Evolutionary conservation across 805 yeast genomes (phyloP).

Genomic region (Candida schatavii): DNA sequence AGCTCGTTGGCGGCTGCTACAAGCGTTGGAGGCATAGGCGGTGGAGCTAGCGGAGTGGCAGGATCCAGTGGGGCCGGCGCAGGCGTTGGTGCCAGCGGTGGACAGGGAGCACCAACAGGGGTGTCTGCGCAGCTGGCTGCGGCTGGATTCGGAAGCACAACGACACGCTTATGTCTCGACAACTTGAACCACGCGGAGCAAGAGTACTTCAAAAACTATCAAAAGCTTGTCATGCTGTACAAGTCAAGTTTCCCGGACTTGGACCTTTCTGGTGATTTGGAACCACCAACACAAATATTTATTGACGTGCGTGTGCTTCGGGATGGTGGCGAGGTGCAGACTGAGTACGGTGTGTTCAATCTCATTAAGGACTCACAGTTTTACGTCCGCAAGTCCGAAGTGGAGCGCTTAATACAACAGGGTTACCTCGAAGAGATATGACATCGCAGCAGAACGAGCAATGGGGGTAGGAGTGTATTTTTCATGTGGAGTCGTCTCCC

Average conservation of each 20-base stretch:
- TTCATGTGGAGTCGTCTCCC: too few relatives aligned
- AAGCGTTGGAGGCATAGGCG: too few relatives aligned
- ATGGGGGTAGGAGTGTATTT: too few relatives aligned
- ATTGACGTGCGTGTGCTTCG: conserved; percentile 90
- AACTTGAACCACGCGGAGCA: conserved; percentile 75
- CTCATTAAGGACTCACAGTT: conserved; percentile 91
- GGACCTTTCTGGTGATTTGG: conserved; percentile 84
- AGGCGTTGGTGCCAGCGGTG: background rate
- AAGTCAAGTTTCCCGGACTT: conserved; percentile 79
- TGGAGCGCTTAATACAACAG: conserved; percentile 89
- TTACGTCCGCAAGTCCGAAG: conserved; percentile 91
- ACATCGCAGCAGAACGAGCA: too few relatives aligned
- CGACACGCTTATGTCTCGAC: conserved; percentile 34
- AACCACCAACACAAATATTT: conserved; percentile 88
- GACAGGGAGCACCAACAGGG: background rate
- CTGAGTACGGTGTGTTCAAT: conserved; percentile 95
- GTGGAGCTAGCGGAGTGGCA: too few relatives aligned
- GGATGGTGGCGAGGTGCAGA: conserved; percentile 96
- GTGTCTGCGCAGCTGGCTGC: background rate
- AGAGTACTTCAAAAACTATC: conserved; percentile 70
- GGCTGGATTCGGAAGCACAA: conserved; percentile 11
- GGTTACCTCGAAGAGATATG: conserved; percentile 81
- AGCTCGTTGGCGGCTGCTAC: background rate
- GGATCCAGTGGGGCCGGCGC: background rate
- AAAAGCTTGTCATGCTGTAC: conserved; percentile 67